Evolutionary conservation across 805 yeast species (phyloP).

Genomic region (Spathaspora girioi): DNA sequence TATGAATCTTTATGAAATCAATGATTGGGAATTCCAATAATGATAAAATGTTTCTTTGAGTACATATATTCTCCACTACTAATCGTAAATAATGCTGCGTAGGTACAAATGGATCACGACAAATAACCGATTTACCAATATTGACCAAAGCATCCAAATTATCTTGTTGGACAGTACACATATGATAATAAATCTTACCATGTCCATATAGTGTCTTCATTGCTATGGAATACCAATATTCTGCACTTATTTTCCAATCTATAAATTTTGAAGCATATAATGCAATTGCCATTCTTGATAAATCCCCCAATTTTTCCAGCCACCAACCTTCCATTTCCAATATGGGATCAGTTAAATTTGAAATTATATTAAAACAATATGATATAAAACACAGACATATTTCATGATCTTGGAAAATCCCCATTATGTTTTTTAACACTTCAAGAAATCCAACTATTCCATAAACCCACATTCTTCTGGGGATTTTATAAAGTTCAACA

Average conservation of each 20-base stretch:
- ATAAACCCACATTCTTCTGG: constrained; percentile 80
- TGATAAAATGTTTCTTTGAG: constrained; percentile 58
- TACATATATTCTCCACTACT: constrained; percentile 74
- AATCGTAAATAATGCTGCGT: constrained; percentile 72
- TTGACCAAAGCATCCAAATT: constrained; percentile 74
- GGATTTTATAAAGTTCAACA: constrained; percentile 72
- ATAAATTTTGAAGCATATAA: constrained; percentile 73
- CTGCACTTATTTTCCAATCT: constrained; percentile 83
- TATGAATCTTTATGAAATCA: constrained; percentile 63
- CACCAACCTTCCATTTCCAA: constrained; percentile 68
- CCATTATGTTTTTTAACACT: constrained; percentile 69
- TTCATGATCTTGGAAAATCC: constrained; percentile 73
- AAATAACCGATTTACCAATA: constrained; percentile 73
- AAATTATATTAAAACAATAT: constrained; percentile 61
- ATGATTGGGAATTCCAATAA: constrained; percentile 57
- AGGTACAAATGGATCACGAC: constrained; percentile 82
- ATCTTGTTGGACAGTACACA: constrained; percentile 81
- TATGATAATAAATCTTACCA: constrained; percentile 83
- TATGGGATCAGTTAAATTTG: constrained; percentile 51
- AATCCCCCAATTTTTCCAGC: constrained; percentile 83
- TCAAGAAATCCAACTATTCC: constrained; percentile 80
- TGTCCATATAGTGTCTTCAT: constrained; percentile 74
- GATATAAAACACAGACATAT: constrained; percentile 73
- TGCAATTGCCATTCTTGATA: constrained; percentile 86
- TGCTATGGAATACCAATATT: constrained; percentile 76